phyloP scores from a whole-genome alignment of 495 filamentous ascomycete species.

The Annulohypoxylon maeteangense region DNA sequence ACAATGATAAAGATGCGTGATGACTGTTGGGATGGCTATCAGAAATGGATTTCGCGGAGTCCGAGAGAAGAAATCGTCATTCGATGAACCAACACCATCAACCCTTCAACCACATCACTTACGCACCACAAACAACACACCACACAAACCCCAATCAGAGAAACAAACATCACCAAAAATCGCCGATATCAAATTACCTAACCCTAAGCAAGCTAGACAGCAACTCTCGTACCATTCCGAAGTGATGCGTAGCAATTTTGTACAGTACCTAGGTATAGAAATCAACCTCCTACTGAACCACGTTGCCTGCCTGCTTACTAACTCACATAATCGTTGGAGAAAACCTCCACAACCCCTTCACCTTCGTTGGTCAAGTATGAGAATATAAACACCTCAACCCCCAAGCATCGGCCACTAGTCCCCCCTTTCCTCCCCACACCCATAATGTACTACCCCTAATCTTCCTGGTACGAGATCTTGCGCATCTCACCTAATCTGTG shows the following conservation, averaged over 20 bases:
- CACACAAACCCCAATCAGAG: neutral
- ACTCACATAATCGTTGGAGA: neutral
- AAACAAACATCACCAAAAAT: neutral
- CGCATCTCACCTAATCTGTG: constrained; percentile 95
- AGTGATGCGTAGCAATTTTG: constrained; percentile 20
- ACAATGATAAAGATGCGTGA: neutral
- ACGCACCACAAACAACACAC: neutral
- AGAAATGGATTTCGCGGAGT: neutral
- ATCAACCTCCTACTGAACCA: neutral
- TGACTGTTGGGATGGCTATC: neutral
- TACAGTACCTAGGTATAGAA: constrained; percentile 14
- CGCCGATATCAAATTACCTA: constrained; percentile 2
- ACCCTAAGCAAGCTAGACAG: neutral
- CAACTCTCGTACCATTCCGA: neutral
- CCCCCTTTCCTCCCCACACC: neutral
- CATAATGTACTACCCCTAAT: constrained; percentile 50
- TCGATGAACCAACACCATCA: neutral
- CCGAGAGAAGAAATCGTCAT: neutral
- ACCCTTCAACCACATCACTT: neutral
- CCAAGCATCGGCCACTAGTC: neutral
- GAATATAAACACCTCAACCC: neutral
- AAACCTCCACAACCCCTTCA: neutral
- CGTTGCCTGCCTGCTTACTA: neutral
- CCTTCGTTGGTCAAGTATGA: neutral
- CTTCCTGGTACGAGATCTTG: constrained; percentile 96